Evolutionary conservation across 495 filamentous ascomycete genomes (phyloP), one percentile per base, ranked within the genome.

Genomic region (Penicillium fimorum): DNA sequence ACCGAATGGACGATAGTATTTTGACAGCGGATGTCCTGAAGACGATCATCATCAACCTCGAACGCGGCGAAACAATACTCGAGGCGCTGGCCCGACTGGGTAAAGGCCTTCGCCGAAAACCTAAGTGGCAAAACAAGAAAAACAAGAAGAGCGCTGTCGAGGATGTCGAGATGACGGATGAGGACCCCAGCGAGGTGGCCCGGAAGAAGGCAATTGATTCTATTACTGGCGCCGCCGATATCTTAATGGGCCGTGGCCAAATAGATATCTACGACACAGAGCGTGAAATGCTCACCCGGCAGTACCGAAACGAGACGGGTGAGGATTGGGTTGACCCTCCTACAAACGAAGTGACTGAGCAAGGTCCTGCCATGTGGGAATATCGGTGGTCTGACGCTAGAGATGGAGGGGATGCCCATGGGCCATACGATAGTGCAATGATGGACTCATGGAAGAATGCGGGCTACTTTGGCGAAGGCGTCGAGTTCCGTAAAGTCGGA

Each of bases 381-480:
- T 97, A 88, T 66, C 76, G 90, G 27, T 97, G 94, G 94, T 85
- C 82, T 13, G 91, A 96, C 63, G 91, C 86, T 41, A 78, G 91
- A n/a, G 94, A 96, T 64, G 87, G 84, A 4, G 90, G 83, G 0
- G 79, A 84, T 47, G 79, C 82, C 32, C 89, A 97, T 70, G 95
- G 94, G 0, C 92, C 92, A 1, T 98, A 92, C 68, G 89, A 96
- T 63, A 85, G 81, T 13, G 62, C 76, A 0, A 91, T 86, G 47
- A 98, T 98, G 94, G 79, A 80, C 44, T 86, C 88, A 0, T 98
- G 94, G 94, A 82, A 86, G 56, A 81, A 87, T 52, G 90, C 91
- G 11, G 95, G 95, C 5, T 97, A 96, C 61, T 98, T 98, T 74
- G 91, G 87, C 2, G 90, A 96, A 61, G 93, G 90, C 0, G 90